phyloP scores from a whole-genome alignment of 306 rosid genomes.

The Gynostemma pentaphyllum region DNA sequence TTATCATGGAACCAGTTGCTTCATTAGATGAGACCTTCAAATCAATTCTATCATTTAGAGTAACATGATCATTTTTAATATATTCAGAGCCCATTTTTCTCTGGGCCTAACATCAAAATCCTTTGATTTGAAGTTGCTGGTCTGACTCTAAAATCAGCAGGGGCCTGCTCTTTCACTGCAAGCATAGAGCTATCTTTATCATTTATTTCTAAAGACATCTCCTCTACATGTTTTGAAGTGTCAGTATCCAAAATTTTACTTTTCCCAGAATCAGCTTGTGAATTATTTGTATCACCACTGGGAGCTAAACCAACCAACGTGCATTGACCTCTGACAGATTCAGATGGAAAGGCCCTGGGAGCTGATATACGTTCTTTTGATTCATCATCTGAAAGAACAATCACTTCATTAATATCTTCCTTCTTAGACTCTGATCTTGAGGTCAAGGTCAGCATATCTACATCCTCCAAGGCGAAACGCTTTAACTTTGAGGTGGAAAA shows the following conservation, averaged over 20 bases:
- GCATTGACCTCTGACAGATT: constrained; percentile 21
- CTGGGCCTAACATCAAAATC: constrained; percentile 26
- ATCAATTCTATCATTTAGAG: constrained; percentile 22
- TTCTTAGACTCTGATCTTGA: constrained; percentile 16
- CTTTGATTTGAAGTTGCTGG: constrained; percentile 25
- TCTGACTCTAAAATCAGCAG: constrained; percentile 26
- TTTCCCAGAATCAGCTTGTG: constrained; percentile 21
- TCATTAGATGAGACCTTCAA: constrained; percentile 26
- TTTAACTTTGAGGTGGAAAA: constrained; percentile 26
- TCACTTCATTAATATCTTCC: constrained; percentile 22
- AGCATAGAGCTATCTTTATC: constrained; percentile 19
- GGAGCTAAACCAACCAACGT: constrained; percentile 24
- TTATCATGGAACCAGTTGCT: constrained; percentile 23
- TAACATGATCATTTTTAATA: constrained; percentile 7
- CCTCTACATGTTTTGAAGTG: constrained; percentile 25
- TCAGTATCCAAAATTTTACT: constrained; percentile 23
- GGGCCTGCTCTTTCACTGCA: constrained; percentile 26
- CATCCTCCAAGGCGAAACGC: constrained; percentile 27
- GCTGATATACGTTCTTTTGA: constrained; percentile 25
- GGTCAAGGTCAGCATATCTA: constrained; percentile 24
- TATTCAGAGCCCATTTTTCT: constrained; percentile 26
- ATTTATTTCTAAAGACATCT: constrained; percentile 25
- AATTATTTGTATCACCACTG: constrained; percentile 24
- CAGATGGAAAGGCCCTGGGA: constrained; percentile 20
- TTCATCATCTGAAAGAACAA: constrained; percentile 86